Conservation (phyloP, 306 rosid genomes). For the Dalbergia cochinchinensis region DNA sequence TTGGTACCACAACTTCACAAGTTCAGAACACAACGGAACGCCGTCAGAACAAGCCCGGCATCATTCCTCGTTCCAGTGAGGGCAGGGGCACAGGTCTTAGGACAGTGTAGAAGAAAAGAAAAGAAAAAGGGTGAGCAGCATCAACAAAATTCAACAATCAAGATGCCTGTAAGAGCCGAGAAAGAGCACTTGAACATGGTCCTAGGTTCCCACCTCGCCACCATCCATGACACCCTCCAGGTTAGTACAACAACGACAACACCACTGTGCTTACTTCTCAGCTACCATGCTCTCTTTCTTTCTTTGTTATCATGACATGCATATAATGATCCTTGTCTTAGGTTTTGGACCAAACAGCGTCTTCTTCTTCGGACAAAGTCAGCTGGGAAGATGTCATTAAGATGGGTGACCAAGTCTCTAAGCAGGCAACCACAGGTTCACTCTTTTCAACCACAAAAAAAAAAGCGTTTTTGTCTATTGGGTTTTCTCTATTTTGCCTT, state of each 20-base stretch:
- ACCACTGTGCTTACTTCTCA: not conserved
- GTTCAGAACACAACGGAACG: not conserved
- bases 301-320: not conserved
- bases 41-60: not conserved
- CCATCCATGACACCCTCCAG: conserved; percentile 81
- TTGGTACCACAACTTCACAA: too few species aligned
- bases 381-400: conserved; percentile 78
- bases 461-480: not conserved
- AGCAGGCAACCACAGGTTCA: conserved; percentile 85
- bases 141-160: not conserved
- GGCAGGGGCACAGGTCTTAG: not conserved
- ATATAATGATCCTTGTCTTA: conserved; percentile 2
- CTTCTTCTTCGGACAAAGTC: conserved; percentile 70
- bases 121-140: too few species aligned
- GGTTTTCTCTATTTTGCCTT: not conserved
- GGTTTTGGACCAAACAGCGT: conserved; percentile 75
- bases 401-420: conserved; percentile 77
- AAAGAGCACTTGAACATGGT: conserved; percentile 59
- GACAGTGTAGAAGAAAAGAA: not conserved
- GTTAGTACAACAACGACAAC: conserved; percentile 20
- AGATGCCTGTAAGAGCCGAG: conserved; percentile 55
- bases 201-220: conserved; percentile 64
- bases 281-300: not conserved
- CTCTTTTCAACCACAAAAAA: not conserved
- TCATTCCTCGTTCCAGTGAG: not conserved